Percentiles rank a stretch among this genome's conserved stretches.
phyloP scores from a whole-genome alignment of 805 yeast genomes.

The Barnettozyma salicaria region DNA sequence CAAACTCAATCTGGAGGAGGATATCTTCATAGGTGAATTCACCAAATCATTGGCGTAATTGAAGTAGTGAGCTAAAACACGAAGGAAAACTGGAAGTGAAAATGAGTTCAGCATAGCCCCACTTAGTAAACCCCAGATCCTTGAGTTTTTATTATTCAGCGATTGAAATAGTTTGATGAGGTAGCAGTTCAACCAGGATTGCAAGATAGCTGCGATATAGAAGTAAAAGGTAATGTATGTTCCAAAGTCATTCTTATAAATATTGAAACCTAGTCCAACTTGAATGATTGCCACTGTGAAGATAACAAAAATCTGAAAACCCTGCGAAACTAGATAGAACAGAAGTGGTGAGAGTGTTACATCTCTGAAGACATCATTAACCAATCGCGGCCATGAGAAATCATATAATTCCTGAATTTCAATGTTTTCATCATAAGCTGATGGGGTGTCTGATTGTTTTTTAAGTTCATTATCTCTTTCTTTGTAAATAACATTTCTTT shows the following conservation, averaged over 20 bases:
- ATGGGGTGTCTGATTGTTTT: slow-evolving; percentile 1
- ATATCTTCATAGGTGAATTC: slow-evolving; percentile 22
- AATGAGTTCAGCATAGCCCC: slow-evolving; percentile 15
- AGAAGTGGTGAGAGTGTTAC: slow-evolving; percentile 12
- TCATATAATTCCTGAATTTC: slow-evolving; percentile 18
- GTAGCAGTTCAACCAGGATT: slow-evolving; percentile 16
- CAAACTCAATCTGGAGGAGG: slow-evolving; percentile 1
- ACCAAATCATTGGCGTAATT: slow-evolving; percentile 22
- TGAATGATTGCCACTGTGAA: slow-evolving; percentile 12
- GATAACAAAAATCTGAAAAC: slow-evolving; percentile 12
- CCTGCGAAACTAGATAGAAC: slow-evolving; percentile 18
- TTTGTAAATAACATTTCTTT: slow-evolving; percentile 12
- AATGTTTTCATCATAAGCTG: slow-evolving; percentile 2
- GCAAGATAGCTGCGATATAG: slow-evolving; percentile 16
- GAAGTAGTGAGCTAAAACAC: slow-evolving; percentile 7
- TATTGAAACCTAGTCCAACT: slow-evolving; percentile 10
- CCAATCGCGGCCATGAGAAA: slow-evolving; percentile 25
- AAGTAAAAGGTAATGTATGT: slow-evolving; percentile 2
- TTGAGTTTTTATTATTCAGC: slow-evolving; percentile 6
- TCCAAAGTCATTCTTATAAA: slow-evolving; percentile 2
- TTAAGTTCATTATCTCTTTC: slow-evolving; percentile 6
- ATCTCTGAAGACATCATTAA: slow-evolving; percentile 23
- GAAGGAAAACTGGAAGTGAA: slow-evolving; percentile 18
- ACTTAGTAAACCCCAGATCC: background rate
- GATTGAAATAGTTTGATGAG: slow-evolving; percentile 18